Evolutionary conservation across 352 stramenopile species (phyloP).

Genomic region (Phytophthora constricta): DNA sequence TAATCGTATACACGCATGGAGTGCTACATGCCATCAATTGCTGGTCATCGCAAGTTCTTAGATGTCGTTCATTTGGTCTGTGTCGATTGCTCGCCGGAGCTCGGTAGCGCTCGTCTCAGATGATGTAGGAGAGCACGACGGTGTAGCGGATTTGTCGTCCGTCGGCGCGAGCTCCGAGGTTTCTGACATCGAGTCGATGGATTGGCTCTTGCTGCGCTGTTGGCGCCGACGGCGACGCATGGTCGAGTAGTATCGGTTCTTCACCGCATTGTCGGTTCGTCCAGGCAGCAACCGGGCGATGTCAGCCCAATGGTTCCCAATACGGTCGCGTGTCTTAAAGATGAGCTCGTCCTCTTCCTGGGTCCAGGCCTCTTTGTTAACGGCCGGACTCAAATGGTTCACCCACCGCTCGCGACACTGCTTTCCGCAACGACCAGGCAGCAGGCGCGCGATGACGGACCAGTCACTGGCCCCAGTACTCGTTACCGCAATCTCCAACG

Average conservation of each 20-base stretch:
- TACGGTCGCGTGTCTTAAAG: constrained; percentile 72
- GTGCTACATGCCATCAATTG: background rate
- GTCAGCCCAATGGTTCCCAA: constrained; percentile 97
- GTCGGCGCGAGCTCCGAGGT: constrained; percentile 9
- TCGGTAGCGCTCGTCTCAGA: constrained; percentile 29
- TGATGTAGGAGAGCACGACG: constrained; percentile 25
- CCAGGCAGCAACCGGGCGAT: constrained; percentile 96
- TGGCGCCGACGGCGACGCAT: constrained; percentile 72
- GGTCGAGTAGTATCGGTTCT: constrained; percentile 94
- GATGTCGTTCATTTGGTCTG: constrained; percentile 15
- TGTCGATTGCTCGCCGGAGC: background rate
- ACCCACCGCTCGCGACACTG: constrained; percentile 97
- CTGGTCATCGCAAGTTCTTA: background rate
- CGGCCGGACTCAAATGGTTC: constrained; percentile 95
- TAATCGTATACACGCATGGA: no score
- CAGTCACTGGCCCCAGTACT: constrained; percentile 82
- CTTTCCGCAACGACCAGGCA: constrained; percentile 95
- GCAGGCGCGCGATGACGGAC: constrained; percentile 92
- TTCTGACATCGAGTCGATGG: constrained; percentile 28
- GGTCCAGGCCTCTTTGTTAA: constrained; percentile 95
- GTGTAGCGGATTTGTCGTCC: constrained; percentile 23
- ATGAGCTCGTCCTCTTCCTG: constrained; percentile 92
- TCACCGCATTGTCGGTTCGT: constrained; percentile 96
- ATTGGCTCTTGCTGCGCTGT: constrained; percentile 42
- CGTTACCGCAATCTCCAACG: constrained; percentile 58